Base-by-base conservation (phyloP, 352 stramenopile species). In the Blastocystis hominis region DNA sequence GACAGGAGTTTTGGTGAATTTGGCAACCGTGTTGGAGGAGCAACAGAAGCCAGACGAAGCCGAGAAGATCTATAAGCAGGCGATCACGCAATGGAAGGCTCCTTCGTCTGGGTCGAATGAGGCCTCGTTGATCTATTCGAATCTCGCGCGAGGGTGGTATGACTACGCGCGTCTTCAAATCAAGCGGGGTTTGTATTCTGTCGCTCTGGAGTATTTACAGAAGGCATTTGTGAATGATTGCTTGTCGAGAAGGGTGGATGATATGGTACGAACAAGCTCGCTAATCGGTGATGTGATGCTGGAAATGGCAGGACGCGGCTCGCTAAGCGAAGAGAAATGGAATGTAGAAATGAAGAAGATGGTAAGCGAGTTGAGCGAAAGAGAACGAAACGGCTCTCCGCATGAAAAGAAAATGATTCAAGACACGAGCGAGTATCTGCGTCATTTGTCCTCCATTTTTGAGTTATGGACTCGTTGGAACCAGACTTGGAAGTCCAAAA, bases 1-100 rank as follows among this genome's bases (percentile, higher is more conserved):
- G 34, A 47, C 72, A 3, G 72, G 72, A 38, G 34, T 84, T n/a
- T 46, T 53, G 34, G 46, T 84, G 13, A 84, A 84, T 42, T n/a
- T 77, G 20, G 66, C 66, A 10, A 55, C 36, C 9, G 36, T 77
- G 24, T 40, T 54, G 34, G 24, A 61, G 34, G 50, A 77, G 50
- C 40, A 77, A 34, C 36, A 77, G 13, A 40, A 46, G 10, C 34
- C 50, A 38, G 9, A 53, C 20, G 66, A 77, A n/a, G 34, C 66
- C 3, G 50, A 59, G 50, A 13, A 59, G 50, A 72, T 40, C 30
- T 72, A 72, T 34, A 34, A 46, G 62, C 62, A 47, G 20, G 62
- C 62, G 24, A 72, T 72, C 38, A 34, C 62, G 20, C 62, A 72
- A 34, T 72, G 62, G 62, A 7, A 7, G 9, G 5, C 15, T 20